Base-by-base conservation (phyloP, 768 basidiomycete species). In the Phylloporus scabripes region DNA sequence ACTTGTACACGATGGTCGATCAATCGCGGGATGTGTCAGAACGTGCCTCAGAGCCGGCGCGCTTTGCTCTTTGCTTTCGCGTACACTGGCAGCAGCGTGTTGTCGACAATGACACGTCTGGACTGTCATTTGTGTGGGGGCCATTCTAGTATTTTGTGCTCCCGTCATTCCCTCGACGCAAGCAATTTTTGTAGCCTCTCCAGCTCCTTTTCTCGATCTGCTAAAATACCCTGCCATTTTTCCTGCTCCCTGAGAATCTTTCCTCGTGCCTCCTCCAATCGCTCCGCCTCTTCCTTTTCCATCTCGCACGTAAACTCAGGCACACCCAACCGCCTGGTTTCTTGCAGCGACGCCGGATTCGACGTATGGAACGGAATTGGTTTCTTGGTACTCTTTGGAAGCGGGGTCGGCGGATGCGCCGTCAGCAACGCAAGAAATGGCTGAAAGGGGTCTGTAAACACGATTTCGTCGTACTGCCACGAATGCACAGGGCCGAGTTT, bases 381-480 rank as follows among this genome's bases (percentile, higher is more conserved):
- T 48, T 73, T 79, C 58, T 74, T 83, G 18, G 51, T 56, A 10
- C 57, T 50, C 56, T 78, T 85, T 1, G 89, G 87, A 0, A 98
- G 72, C 3, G 82, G 82, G 0, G 87, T 93, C 0, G 94, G 92
- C 1, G 90, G 83, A 61, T 94, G 80, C n/a, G 75, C 70, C 0
- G 83, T 85, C 45, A 98, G 78, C 43, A 87, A 74, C 57, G 82
- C 81, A 53, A 96, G 78, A 70, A 98, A 93, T 32, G 82, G 75
- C 50, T 88, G 83, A 54, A 85, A 91, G 1, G 96, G 96, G 58
- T 98, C 95, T 61, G 83, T 80, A 70, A 99, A 98, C 45, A 98
- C 91, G 54, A 98, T 79, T 70, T 99, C 96, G 68, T 98, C 95
- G 70, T 98, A 98, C 61, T 98, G 95, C 94, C 95, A 99, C 0